Percentiles rank a stretch among this genome's conserved stretches.
These are phyloP conservation scores for Metschnikowia cubensis DNA, from an alignment of 805 yeast genomes.

Conservation along the genomic window DNA sequence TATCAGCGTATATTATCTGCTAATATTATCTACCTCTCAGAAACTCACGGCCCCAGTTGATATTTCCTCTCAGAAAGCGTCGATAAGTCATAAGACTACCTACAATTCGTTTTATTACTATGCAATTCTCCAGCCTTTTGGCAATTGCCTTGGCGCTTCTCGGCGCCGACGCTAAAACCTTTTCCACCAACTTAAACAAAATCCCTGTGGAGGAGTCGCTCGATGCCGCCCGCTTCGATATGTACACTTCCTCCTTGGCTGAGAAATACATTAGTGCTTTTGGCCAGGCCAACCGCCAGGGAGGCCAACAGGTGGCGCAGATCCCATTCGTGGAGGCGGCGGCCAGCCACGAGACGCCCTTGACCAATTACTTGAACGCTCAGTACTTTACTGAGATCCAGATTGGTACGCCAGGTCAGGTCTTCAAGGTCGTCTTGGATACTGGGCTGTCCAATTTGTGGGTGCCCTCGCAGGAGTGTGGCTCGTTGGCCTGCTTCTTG, in stretches of 20 bases:
- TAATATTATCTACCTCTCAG: not conserved
- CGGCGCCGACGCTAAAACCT: slow-evolving; percentile 46
- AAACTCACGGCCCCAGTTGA: not conserved
- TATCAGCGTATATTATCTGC: slow-evolving; percentile 1
- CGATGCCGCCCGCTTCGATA: slow-evolving; percentile 45
- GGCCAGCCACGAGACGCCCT: slow-evolving; percentile 63
- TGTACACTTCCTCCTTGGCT: slow-evolving; percentile 56
- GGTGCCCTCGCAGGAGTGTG: slow-evolving; percentile 89
- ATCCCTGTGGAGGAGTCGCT: slow-evolving; percentile 54
- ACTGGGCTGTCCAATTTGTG: slow-evolving; percentile 97
- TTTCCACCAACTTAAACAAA: slow-evolving; percentile 56
- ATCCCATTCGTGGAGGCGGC: slow-evolving; percentile 16
- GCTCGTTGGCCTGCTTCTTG: slow-evolving; percentile 91
- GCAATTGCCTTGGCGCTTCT: slow-evolving; percentile 41
- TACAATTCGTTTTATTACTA: slow-evolving; percentile 7
- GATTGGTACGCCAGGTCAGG: slow-evolving; percentile 90
- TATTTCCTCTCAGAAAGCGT: too few relatives aligned
- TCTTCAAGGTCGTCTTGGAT: slow-evolving; percentile 90
- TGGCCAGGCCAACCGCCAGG: slow-evolving; percentile 26
- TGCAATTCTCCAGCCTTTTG: slow-evolving; percentile 39
- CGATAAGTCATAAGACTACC: not conserved
- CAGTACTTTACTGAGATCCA: slow-evolving; percentile 92
- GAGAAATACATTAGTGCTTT: slow-evolving; percentile 55
- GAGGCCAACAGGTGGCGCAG: slow-evolving; percentile 20
- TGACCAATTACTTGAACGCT: slow-evolving; percentile 91